Evolutionary conservation across 2,329 filamentous ascomycete species (phyloP).

Genomic region (Fusarium aywerte): DNA sequence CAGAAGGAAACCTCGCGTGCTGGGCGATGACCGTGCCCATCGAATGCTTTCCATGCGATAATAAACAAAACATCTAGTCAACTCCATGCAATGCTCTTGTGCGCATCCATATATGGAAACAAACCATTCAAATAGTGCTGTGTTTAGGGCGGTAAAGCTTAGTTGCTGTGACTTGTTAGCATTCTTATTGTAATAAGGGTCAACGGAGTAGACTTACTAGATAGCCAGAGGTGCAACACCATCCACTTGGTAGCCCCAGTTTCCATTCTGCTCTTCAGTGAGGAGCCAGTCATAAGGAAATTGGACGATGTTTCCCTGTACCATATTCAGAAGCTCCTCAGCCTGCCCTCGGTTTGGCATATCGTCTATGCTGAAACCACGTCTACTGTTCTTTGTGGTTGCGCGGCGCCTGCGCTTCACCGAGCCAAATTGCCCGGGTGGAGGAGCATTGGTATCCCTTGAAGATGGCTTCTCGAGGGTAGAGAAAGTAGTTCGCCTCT

Average conservation of each 20-base stretch:
- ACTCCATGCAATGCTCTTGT: slow-evolving; percentile 44
- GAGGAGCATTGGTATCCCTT: slow-evolving; percentile 47
- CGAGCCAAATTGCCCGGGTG: slow-evolving; percentile 57
- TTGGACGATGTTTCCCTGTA: slow-evolving; percentile 88
- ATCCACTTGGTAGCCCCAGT: slow-evolving; percentile 97
- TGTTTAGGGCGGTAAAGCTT: slow-evolving; percentile 34
- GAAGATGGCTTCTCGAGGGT: slow-evolving; percentile 61
- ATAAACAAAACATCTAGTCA: slow-evolving; percentile 27
- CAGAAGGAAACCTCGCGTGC: slow-evolving; percentile 23
- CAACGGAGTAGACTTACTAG: slow-evolving; percentile 72
- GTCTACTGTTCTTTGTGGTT: slow-evolving; percentile 75
- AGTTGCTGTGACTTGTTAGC: slow-evolving; percentile 52
- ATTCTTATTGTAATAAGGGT: neutral
- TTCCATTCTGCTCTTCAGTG: slow-evolving; percentile 89
- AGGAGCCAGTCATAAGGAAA: slow-evolving; percentile 98
- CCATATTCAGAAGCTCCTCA: slow-evolving; percentile 80
- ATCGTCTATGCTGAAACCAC: slow-evolving; percentile 76
- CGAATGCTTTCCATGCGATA: slow-evolving; percentile 29
- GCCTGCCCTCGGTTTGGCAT: slow-evolving; percentile 79
- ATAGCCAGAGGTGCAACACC: slow-evolving; percentile 96
- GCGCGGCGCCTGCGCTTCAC: slow-evolving; percentile 72
- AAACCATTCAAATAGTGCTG: neutral
- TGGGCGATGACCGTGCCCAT: slow-evolving; percentile 20
- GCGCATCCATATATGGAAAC: slow-evolving; percentile 18
- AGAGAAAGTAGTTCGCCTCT: slow-evolving; percentile 68